Percentiles rank a stretch among this genome's conserved stretches.
Evolutionary conservation across 257 asterid genomes (phyloP).

Genomic region (Asclepias syriaca): DNA sequence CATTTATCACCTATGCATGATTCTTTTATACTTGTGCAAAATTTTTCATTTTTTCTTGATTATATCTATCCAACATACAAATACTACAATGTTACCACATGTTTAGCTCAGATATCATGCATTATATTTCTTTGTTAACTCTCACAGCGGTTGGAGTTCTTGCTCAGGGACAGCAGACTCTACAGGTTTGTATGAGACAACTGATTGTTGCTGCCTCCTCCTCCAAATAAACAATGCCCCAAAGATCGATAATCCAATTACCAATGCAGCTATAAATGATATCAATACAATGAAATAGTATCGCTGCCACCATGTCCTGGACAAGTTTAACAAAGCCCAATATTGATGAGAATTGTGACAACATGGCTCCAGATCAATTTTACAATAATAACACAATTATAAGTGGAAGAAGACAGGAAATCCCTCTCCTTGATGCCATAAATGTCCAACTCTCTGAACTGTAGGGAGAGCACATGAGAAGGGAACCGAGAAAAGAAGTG

Average conservation of each 20-base stretch:
- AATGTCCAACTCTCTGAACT: background rate
- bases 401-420: slow-evolving; percentile 2
- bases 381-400: background rate
- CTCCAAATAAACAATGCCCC: slow-evolving; percentile 69
- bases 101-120: background rate
- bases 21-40: background rate
- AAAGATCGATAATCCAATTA: slow-evolving; percentile 44
- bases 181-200: slow-evolving; percentile 67
- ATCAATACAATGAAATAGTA: slow-evolving; percentile 3
- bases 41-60: background rate
- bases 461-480: background rate
- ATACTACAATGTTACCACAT: background rate
- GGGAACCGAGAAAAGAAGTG: background rate
- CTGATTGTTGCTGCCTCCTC: slow-evolving; percentile 35
- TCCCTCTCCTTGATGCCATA: background rate
- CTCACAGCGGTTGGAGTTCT: slow-evolving; percentile 87
- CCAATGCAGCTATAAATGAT: background rate
- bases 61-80: background rate
- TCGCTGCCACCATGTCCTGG: slow-evolving; percentile 14
- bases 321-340: background rate
- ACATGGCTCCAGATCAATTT: background rate
- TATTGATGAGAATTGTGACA: background rate
- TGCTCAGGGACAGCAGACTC: slow-evolving; percentile 71
- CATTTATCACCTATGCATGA: slow-evolving; percentile 1
- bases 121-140: background rate